A percentile compares a stretch with the other conserved stretches of the same genome.
Evolutionary conservation across 2,329 filamentous ascomycete genomes (phyloP).

Genomic region (Dothistroma pini): DNA sequence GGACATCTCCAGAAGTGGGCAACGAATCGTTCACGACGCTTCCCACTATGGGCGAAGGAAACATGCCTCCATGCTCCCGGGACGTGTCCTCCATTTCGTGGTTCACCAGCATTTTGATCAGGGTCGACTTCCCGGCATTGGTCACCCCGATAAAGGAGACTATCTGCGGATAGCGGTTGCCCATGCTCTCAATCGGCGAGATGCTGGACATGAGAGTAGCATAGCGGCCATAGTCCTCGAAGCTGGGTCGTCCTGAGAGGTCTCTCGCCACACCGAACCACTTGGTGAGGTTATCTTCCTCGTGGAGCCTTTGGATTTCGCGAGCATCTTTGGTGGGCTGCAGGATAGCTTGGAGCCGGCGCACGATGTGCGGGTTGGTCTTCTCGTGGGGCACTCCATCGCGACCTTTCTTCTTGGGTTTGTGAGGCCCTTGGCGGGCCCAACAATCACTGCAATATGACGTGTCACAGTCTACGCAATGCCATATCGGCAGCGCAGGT

Average conservation of each 20-base stretch:
- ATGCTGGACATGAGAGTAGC: conserved; percentile 41
- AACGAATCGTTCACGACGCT: conserved; percentile 38
- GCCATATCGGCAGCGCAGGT: conserved; percentile 28
- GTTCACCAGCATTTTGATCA: conserved; percentile 49
- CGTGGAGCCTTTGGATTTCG: conserved; percentile 35
- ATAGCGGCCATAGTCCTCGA: conserved; percentile 46
- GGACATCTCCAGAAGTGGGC: conserved; percentile 51
- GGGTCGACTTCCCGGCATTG: conserved; percentile 48
- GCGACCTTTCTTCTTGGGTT: conserved; percentile 33
- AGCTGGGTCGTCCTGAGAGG: conserved; percentile 30
- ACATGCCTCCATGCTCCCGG: conserved; percentile 29
- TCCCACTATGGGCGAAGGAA: conserved; percentile 46
- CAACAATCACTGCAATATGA: conserved; percentile 35
- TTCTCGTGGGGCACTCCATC: conserved; percentile 39
- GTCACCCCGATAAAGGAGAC: conserved; percentile 37
- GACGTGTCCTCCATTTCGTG: conserved; percentile 33
- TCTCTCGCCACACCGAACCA: conserved; percentile 40
- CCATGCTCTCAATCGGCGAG: conserved; percentile 26
- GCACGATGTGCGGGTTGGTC: conserved; percentile 32
- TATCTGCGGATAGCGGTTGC: conserved; percentile 32
- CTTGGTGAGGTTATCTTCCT: conserved; percentile 37
- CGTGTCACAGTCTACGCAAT: conserved; percentile 35
- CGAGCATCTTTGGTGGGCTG: conserved; percentile 28
- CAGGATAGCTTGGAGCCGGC: conserved; percentile 28
- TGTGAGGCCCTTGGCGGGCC: conserved; percentile 33